A percentile compares a stretch with the other conserved stretches of the same genome.
These are phyloP conservation scores for Plantago major DNA, from an alignment of 257 asterid genomes.

Conservation along the genomic window DNA sequence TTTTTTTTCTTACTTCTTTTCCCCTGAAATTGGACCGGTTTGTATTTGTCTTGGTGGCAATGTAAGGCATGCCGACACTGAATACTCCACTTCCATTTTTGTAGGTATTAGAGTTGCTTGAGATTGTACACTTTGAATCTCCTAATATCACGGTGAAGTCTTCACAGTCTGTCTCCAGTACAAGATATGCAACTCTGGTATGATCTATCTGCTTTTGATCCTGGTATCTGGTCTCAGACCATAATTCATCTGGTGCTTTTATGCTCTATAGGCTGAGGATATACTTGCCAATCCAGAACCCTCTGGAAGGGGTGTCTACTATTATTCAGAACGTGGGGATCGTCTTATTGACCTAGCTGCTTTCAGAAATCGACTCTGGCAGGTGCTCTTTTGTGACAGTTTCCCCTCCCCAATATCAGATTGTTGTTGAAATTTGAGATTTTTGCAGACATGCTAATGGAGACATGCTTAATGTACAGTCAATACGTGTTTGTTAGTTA, in stretches of 20 bases:
- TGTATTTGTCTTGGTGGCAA: not conserved
- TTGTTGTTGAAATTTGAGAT: too few relatives aligned
- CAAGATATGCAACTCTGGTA: conserved; percentile 74
- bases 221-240: conserved; percentile 10
- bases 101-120: conserved; percentile 85
- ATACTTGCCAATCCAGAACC: conserved; percentile 58
- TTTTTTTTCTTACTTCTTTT: too few relatives aligned
- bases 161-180: conserved; percentile 62
- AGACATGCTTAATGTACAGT: too few relatives aligned
- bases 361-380: conserved; percentile 86
- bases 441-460: too few relatives aligned
- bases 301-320: conserved; percentile 63
- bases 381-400: conserved; percentile 42
- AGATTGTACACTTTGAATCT: conserved; percentile 72
- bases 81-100: conserved; percentile 7
- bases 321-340: conserved; percentile 91
- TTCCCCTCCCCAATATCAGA: not conserved
- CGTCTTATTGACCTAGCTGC: conserved; percentile 79
- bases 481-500: too few relatives aligned
- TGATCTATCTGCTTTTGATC: conserved; percentile 21
- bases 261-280: conserved; percentile 69
- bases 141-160: conserved; percentile 62
- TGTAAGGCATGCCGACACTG: conserved; percentile 4
- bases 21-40: not conserved
- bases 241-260: conserved; percentile 11